Evolutionary conservation across 345 rosid species (phyloP).

Genomic region (Heritiera littoralis): DNA sequence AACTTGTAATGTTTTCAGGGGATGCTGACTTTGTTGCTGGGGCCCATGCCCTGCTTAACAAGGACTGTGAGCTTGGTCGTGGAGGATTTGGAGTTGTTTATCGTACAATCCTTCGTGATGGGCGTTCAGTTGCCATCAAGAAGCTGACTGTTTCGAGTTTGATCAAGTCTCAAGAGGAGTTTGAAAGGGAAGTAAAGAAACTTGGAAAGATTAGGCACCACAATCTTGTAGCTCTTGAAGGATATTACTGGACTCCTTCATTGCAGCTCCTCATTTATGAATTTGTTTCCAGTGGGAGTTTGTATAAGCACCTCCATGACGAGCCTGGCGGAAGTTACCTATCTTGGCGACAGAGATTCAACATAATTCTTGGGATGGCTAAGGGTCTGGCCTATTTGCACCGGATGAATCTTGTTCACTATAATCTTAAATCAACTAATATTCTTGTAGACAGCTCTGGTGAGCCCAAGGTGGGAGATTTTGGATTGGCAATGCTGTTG

Average conservation of each 20-base stretch:
- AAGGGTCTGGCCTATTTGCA: constrained; percentile 86
- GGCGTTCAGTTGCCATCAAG: constrained; percentile 88
- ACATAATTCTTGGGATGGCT: constrained; percentile 81
- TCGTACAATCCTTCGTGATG: constrained; percentile 69
- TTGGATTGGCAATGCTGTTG: constrained; percentile 76
- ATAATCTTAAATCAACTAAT: constrained; percentile 92
- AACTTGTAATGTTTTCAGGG: constrained; percentile 94
- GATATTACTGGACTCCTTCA: constrained; percentile 92
- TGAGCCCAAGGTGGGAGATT: constrained; percentile 86
- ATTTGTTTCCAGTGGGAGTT: constrained; percentile 67
- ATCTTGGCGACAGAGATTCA: constrained; percentile 85
- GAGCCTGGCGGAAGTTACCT: constrained; percentile 44
- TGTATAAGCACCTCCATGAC: constrained; percentile 78
- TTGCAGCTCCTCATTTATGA: constrained; percentile 87
- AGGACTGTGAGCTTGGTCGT: constrained; percentile 93
- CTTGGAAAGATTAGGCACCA: constrained; percentile 76
- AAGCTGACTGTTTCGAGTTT: constrained; percentile 77
- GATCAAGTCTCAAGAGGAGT: constrained; percentile 88
- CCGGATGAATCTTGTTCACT: constrained; percentile 67
- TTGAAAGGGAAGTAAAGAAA: constrained; percentile 77
- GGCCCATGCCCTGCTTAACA: constrained; percentile 80
- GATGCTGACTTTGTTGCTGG: constrained; percentile 79
- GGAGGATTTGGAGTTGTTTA: constrained; percentile 98
- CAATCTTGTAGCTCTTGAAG: constrained; percentile 79
- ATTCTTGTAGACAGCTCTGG: constrained; percentile 73